Base-by-base conservation (phyloP, 164 flowering plant genomes). In the Magnolia sinica region DNA sequence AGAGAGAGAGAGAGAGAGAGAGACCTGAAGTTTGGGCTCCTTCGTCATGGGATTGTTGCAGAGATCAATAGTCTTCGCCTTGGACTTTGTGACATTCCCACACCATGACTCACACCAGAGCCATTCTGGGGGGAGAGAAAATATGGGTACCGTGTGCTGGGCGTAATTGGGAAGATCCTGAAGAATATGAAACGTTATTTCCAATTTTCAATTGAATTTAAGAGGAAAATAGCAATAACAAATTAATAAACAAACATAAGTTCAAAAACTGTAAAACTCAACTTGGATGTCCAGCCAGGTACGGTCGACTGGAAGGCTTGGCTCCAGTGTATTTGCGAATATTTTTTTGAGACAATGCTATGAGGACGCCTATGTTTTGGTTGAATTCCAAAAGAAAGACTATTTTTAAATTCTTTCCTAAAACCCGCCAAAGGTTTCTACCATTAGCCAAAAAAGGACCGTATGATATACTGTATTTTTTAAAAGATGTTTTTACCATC, bases 131-230 rank as follows among this genome's bases (percentile, higher is more conserved):
- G 99, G 99, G 13, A 96, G 89, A 8, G 99, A 96, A 74, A 91
- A 92, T 72, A 96, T 96, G 49, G 95, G 97, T 1, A 96, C 99
- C 7, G 81, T 86, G 79, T 96, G 98, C 76, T 96, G 99, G 61
- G 99, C 99, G 85, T 94, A 96, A 80, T 96, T 96, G 61, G 99
- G 99, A 84, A 96, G 97, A 86, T 96, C 99, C 99, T 96, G 91
- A 76, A 85, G 22, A 18, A 4, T 27, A 11, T 13, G 50, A 29
- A 27, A 55, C 3, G 71, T 31, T 14, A 29, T 16, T 29, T 18
- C 31, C 27, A 27, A 18, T 68, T 14, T 31, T 68, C 50, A 68
- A 68, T 1, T 29, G 29, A 5, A 68, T 16, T 18, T 8, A 68
- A 13, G 49, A 29, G 31, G 50, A 68, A 27, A 31, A 6, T 31